These are phyloP conservation scores for Brassica cretica DNA, from an alignment of 345 rosid species.

Conservation along the genomic window DNA sequence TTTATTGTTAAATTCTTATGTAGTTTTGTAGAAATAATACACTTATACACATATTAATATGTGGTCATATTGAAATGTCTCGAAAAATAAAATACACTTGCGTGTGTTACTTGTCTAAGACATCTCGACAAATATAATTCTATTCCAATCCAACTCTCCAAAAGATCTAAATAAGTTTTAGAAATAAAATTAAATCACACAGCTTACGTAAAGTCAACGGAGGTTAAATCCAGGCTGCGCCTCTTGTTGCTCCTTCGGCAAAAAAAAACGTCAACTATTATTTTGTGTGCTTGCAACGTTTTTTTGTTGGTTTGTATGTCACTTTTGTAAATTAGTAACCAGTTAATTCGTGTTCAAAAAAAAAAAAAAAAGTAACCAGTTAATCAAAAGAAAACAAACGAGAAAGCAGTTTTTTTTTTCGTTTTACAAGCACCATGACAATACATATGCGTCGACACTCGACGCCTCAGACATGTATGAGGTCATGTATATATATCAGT, in stretches of 20 bases:
- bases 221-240: conserved; percentile 33
- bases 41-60: neutral
- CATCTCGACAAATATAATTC: neutral
- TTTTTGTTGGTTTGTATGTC: too few species aligned
- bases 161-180: neutral
- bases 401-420: neutral
- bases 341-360: neutral
- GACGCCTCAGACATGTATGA: neutral
- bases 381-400: neutral
- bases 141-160: conserved; percentile 3
- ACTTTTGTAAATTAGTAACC: conserved; percentile 2
- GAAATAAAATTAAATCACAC: neutral
- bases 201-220: conserved; percentile 31
- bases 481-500: neutral
- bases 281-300: conserved; percentile 12
- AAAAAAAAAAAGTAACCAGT: neutral
- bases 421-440: neutral
- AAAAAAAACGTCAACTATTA: conserved; percentile 36
- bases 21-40: neutral
- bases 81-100: neutral
- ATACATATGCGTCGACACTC: conserved; percentile 6
- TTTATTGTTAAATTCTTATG: neutral
- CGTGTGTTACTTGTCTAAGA: neutral
- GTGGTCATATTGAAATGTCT: neutral
- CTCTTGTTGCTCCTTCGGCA: conserved; percentile 32